phyloP scores from a whole-genome alignment of 495 filamentous ascomycete genomes.

The Hypoxylon fuscum region DNA sequence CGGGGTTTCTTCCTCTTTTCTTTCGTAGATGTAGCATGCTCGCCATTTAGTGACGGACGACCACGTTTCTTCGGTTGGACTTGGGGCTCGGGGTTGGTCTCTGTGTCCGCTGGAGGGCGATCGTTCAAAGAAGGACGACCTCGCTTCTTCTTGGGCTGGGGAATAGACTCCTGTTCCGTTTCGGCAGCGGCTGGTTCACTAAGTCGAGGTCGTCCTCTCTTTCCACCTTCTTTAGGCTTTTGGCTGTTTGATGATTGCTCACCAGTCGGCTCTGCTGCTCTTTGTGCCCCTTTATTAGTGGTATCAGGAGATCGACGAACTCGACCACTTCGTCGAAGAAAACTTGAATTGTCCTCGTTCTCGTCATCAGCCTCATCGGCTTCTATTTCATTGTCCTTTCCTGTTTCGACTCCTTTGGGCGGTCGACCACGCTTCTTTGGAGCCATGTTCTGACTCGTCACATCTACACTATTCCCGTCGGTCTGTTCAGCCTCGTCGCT shows the following conservation, averaged over 20 bases:
- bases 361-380: slow-evolving; percentile 40
- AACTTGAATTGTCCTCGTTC: slow-evolving; percentile 40
- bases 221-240: slow-evolving; percentile 13
- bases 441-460: not conserved
- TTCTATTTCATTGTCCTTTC: slow-evolving; percentile 18
- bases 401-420: slow-evolving; percentile 16
- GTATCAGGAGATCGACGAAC: slow-evolving; percentile 20
- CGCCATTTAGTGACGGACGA: slow-evolving; percentile 24
- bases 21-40: slow-evolving; percentile 15
- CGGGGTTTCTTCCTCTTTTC: slow-evolving; percentile 15
- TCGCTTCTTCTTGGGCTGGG: slow-evolving; percentile 29
- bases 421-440: slow-evolving; percentile 34
- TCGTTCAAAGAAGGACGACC: slow-evolving; percentile 35
- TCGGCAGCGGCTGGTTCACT: slow-evolving; percentile 9
- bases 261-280: slow-evolving; percentile 1
- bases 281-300: slow-evolving; percentile 1
- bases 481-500: not conserved
- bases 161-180: slow-evolving; percentile 12
- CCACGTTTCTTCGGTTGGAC: slow-evolving; percentile 24
- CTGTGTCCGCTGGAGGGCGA: slow-evolving; percentile 20
- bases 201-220: slow-evolving; percentile 15
- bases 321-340: slow-evolving; percentile 39
- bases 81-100: slow-evolving; percentile 10
- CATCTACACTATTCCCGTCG: not conserved
- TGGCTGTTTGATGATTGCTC: slow-evolving; percentile 9